Percentiles rank a stretch among this genome's conserved stretches.
Conservation (phyloP, 495 filamentous ascomycete genomes). For the Podospora anserina region DNA sequence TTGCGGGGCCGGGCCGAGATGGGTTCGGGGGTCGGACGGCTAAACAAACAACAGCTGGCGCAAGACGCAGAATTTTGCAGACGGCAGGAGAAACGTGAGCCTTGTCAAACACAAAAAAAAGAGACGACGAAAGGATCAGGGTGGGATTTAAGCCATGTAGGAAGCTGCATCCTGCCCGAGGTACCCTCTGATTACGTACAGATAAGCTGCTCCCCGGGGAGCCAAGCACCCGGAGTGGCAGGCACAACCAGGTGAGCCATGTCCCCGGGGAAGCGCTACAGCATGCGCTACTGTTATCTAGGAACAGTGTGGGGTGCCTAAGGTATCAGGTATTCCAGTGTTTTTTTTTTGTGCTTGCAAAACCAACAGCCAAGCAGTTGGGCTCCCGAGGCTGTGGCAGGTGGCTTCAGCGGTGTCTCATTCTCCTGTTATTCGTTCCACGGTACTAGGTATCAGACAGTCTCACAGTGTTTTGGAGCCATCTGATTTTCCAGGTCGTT, state of each 20-base stretch:
- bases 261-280: conserved; percentile 6
- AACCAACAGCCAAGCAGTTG: no score
- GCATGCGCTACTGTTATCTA: background rate
- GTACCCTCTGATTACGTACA: conserved; percentile 1
- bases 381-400: background rate
- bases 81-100: background rate
- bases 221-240: background rate
- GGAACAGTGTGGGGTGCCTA: background rate
- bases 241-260: background rate
- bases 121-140: background rate
- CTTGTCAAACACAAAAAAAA: background rate
- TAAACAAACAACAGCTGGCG: background rate
- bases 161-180: background rate
- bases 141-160: background rate
- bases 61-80: background rate
- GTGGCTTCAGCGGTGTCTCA: background rate
- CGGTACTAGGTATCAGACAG: background rate
- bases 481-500: background rate
- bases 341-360: no score
- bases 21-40: background rate
- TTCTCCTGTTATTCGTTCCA: background rate
- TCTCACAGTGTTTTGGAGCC: background rate
- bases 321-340: no score
- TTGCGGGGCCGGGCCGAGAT: conserved; percentile 1
- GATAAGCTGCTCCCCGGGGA: background rate